phyloP scores from a whole-genome alignment of 2,329 filamentous ascomycete species.

The Colletotrichum endophyticum region DNA sequence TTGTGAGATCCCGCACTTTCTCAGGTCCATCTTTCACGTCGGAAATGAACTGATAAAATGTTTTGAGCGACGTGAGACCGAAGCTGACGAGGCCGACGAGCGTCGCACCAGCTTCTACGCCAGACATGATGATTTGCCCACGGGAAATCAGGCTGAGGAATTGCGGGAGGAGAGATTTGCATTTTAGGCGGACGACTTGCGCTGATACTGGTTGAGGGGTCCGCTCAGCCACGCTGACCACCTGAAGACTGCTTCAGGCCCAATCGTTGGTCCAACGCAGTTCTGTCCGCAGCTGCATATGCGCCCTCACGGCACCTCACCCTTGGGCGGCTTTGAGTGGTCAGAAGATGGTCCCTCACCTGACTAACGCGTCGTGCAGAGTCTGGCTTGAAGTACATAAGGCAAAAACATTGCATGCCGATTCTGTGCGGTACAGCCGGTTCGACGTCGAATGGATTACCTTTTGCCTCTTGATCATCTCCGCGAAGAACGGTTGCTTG shows the following conservation, averaged over 20 bases:
- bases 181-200: accelerated
- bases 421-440: no score
- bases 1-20: background rate
- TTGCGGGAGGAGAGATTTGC: background rate
- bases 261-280: background rate
- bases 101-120: background rate
- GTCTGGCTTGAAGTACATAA: no score
- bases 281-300: background rate
- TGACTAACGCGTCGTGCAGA: no score
- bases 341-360: background rate
- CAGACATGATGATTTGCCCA: background rate
- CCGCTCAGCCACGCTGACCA: background rate
- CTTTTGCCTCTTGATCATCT: no score
- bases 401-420: no score
- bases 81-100: background rate
- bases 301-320: background rate
- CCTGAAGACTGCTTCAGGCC: accelerated
- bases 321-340: background rate
- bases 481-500: no score
- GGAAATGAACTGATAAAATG: background rate
- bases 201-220: accelerated
- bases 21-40: background rate
- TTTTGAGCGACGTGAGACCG: background rate
- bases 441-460: no score
- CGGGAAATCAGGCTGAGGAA: background rate